Evolutionary conservation across 2,329 filamentous ascomycete species (phyloP), one percentile per base, ranked within the genome.

Genomic region (Xylaria sp.): DNA sequence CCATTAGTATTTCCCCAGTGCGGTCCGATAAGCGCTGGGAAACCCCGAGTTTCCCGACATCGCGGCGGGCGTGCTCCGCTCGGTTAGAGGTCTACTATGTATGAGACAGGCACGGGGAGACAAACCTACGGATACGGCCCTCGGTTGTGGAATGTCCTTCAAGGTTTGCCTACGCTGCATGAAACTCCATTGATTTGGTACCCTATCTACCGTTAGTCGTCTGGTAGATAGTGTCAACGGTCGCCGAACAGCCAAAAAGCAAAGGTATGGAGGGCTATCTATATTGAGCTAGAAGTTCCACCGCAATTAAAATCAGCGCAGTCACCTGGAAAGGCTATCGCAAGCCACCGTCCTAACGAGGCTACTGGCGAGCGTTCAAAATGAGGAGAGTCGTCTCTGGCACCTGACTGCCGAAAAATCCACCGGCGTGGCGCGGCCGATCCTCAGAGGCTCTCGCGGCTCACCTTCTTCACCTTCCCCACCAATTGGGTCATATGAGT

Each of bases 11-110:
- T 9, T 4, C 9, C 28, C 28, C 9, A 15, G 31, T 8, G 14
- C 31, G 31, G 31, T 28, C 47, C 23, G 49, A 23, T 35, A 19
- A 46, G 45, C 17, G 15, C 40, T 47, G 47, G 47, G 19, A 28
- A 17, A 38, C 7, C 40, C 47, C 40, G 53, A 57, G 47, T 57
- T 49, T 61, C 53, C 58, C 51, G 51, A 33, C 59, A 31, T 25
- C 12, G 43, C 31, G n/a, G 37, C 43, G 50, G 38, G 42, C 17
- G 23, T 12, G 37, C 42, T 50, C 37, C 31, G 42, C 25, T 35
- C 14, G 46, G 17, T 51, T 35, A 25, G 33, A 33, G 42, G 23
- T 23, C 35, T 56, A 28, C 19, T 31, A 28, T 31, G 28, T 31
- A 28, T 23, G 33, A 19, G 38, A n/a, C n/a, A 57, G 4, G 6